These are phyloP conservation scores for Cornus controversa DNA, from an alignment of 148 eudicot species.

Conservation along the genomic window DNA sequence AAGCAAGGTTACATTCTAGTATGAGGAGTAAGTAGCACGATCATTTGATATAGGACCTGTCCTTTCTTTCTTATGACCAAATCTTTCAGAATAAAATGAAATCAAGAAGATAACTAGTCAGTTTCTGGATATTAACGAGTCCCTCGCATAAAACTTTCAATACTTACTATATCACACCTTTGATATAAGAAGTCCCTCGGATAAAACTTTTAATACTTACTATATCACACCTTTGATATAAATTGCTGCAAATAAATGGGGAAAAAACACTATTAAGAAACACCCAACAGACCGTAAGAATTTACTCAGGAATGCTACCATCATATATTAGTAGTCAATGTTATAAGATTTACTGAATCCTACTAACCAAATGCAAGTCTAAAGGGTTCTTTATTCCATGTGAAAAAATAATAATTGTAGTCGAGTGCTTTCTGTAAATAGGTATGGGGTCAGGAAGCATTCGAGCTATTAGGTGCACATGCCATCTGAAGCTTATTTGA, in stretches of 20 bases:
- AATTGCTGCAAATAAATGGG: neutral
- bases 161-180: too few species aligned
- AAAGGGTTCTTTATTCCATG: neutral
- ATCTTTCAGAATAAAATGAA: neutral
- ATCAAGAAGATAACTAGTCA: too few species aligned
- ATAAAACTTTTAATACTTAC: too few species aligned
- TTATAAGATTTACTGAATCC: neutral
- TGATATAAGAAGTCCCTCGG: neutral
- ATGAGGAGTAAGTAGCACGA: conserved; percentile 1
- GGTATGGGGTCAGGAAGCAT: neutral
- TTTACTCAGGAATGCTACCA: too few species aligned
- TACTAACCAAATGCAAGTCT: neutral
- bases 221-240: neutral
- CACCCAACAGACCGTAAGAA: too few species aligned
- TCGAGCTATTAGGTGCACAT: neutral
- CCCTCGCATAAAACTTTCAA: too few species aligned
- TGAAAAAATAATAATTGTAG: neutral
- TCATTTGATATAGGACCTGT: neutral
- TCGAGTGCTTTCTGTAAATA: too few species aligned
- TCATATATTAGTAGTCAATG: too few species aligned
- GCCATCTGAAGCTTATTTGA: neutral
- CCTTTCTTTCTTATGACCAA: neutral
- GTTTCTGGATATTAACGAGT: neutral
- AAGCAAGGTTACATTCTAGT: neutral
- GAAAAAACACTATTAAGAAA: neutral